Base-by-base conservation (phyloP, 345 rosid species). In the Reutealis trisperma region DNA sequence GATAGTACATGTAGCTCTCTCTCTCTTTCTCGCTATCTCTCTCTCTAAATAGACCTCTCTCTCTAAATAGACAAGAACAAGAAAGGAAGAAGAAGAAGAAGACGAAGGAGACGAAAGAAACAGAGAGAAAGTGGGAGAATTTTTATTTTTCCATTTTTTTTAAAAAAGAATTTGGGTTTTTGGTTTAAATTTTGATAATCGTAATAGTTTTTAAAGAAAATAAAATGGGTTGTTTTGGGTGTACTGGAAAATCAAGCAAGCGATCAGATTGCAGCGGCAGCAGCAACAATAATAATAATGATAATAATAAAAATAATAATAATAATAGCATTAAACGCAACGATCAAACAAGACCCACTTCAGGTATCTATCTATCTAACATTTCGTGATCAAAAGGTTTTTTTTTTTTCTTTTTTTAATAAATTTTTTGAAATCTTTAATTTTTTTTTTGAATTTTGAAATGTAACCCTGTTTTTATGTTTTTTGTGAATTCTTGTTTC, bases 191-290 rank as follows among this genome's bases (percentile, higher is more conserved):
- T 37, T 52, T 27, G 32, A 51, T 15, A 25, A 67, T 1, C 10
- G 13, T 67, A 44, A 68, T 14, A 44, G 24, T 24, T 49, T 21
- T 0, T 15, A 21, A 34, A 57, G 22, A 24, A 8, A 44, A 44
- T 22, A 60, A 73, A 42, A 91, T 93, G 98, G 93, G 90, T 61
- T 93, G 96, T 80, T 90, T 91, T 79, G 47, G 90, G 63, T 92
- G 85, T 68, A 9, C 81, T 73, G 82, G 84, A 59, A 81, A 82
- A 80, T 80, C 90, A 9, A 83, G 60, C 73, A 84, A 78, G 78
- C 84, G 84, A 79, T 74, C 85, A 51, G 87, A 81, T 62, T 79
- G 73, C 12, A 74, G 54, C 45, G 32, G 6, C 77, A 37, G 41
- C 41, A 37, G 6, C 41, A 34, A 1, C 37, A 34, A 34, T 4